Percentiles rank a stretch among this genome's conserved stretches.
Evolutionary conservation across 2,329 filamentous ascomycete genomes (phyloP).

Genomic region (Colletotrichum zoysiae): DNA sequence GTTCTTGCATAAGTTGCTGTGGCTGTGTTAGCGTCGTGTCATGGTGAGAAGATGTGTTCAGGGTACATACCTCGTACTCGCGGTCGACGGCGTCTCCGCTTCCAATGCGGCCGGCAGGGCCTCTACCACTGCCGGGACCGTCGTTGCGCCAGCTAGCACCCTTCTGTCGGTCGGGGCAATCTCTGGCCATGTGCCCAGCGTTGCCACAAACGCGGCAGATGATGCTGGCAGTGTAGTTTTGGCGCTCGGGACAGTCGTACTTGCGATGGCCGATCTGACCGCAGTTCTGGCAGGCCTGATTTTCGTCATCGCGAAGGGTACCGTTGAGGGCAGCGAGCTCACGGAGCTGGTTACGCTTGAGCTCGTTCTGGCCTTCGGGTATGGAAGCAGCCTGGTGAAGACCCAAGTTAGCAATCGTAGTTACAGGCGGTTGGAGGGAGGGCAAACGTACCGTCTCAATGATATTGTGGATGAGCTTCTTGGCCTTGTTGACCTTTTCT

Average conservation of each 20-base stretch:
- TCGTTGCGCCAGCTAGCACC: constrained; percentile 94
- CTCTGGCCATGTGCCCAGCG: constrained; percentile 96
- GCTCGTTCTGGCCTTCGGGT: constrained; percentile 97
- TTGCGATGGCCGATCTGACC: constrained; percentile 99
- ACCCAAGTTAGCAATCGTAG: constrained; percentile 45
- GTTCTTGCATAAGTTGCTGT: constrained; percentile 96
- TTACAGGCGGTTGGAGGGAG: neutral
- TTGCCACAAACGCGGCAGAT: constrained; percentile 99
- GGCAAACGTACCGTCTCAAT: constrained; percentile 88
- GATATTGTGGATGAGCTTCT: constrained; percentile 97
- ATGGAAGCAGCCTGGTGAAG: constrained; percentile 88
- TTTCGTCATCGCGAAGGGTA: constrained; percentile 98
- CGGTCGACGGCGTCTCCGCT: constrained; percentile 88
- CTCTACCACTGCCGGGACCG: constrained; percentile 59
- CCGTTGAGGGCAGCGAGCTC: constrained; percentile 98
- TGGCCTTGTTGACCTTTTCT: constrained; percentile 99
- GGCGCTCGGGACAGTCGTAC: constrained; percentile 97
- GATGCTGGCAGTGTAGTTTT: constrained; percentile 99
- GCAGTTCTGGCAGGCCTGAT: constrained; percentile 99
- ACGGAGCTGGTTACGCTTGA: constrained; percentile 98
- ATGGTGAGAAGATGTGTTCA: neutral
- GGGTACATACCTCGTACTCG: constrained; percentile 86
- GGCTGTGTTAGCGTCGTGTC: constrained; percentile 55
- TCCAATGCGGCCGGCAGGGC: constrained; percentile 73
- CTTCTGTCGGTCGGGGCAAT: constrained; percentile 94